Conservation (phyloP, 1,284 basidiomycete genomes). For the Sphagnurus paluster region DNA sequence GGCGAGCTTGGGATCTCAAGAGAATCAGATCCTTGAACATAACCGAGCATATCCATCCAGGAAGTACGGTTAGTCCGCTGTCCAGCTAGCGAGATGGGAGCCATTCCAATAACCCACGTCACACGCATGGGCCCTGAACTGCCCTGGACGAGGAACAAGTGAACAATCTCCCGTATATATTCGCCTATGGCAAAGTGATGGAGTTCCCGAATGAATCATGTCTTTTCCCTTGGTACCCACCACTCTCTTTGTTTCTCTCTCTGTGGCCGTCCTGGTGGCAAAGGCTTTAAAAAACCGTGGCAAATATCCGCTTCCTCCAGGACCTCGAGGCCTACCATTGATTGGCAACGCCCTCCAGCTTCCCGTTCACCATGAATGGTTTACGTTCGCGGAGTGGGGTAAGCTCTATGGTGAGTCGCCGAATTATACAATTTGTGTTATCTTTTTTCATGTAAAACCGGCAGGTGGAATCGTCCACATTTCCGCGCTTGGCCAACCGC, state of each 20-base stretch:
- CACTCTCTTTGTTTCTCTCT: background rate
- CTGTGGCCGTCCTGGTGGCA: background rate
- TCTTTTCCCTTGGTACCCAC: background rate
- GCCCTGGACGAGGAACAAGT: too few relatives aligned
- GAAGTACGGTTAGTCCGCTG: too few relatives aligned
- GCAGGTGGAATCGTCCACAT: conserved; percentile 20
- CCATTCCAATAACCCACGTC: too few relatives aligned
- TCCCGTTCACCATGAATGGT: conserved; percentile 49
- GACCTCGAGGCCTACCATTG: conserved; percentile 47
- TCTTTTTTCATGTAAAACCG: background rate
- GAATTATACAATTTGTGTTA: background rate
- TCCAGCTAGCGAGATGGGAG: too few relatives aligned
- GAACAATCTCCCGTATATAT: too few relatives aligned
- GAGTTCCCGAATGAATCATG: too few relatives aligned
- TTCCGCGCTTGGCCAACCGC: conserved; percentile 28
- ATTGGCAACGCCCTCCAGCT: conserved; percentile 53
- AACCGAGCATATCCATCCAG: too few relatives aligned
- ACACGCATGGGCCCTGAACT: too few relatives aligned
- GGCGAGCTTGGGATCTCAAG: too few relatives aligned
- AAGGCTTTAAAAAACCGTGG: background rate
- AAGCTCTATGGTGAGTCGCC: conserved; percentile 42
- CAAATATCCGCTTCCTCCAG: conserved; percentile 38
- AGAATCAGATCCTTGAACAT: too few relatives aligned
- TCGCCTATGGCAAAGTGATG: too few relatives aligned
- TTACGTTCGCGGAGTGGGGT: conserved; percentile 54